phyloP scores from a whole-genome alignment of 1,139 yeast species.

The Protomyces inouyei region DNA sequence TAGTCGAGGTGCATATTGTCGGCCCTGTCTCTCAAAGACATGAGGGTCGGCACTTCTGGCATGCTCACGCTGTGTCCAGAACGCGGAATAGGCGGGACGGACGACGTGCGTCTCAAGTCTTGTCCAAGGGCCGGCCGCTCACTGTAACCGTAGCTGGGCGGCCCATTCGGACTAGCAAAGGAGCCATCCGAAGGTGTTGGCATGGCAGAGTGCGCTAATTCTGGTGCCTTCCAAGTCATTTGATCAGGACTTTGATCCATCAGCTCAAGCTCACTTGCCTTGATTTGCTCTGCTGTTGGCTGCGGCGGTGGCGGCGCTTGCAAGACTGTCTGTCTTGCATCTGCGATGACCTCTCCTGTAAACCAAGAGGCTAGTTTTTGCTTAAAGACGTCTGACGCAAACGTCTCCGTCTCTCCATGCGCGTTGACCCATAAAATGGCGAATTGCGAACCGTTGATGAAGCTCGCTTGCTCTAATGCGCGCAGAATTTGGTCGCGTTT shows the following conservation, averaged over 20 bases:
- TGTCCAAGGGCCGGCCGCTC: constrained; percentile 3
- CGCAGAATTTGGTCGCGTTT: constrained; percentile 24
- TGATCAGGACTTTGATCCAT: neutral
- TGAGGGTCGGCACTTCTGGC: neutral
- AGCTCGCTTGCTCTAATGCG: constrained; percentile 27
- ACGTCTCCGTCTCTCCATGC: constrained; percentile 24
- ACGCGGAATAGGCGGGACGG: constrained; percentile 6
- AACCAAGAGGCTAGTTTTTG: constrained; percentile 27
- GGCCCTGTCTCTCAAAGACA: neutral
- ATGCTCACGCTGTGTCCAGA: neutral
- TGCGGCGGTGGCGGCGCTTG: neutral
- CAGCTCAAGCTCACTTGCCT: neutral
- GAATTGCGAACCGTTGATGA: constrained; percentile 28
- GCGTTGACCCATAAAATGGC: constrained; percentile 28
- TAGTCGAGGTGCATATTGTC: constrained; percentile 3
- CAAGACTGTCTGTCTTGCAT: constrained; percentile 22
- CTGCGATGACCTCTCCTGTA: constrained; percentile 18
- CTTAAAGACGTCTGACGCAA: constrained; percentile 25
- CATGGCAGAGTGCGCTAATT: neutral
- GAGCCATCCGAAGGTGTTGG: neutral
- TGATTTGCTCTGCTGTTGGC: neutral
- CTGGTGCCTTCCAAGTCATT: constrained; percentile 3
- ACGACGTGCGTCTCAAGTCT: constrained; percentile 16
- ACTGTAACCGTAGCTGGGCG: neutral
- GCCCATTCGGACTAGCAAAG: neutral